phyloP scores from a whole-genome alignment of 2,329 filamentous ascomycete genomes.

The Aspergillus quadricinctus region DNA sequence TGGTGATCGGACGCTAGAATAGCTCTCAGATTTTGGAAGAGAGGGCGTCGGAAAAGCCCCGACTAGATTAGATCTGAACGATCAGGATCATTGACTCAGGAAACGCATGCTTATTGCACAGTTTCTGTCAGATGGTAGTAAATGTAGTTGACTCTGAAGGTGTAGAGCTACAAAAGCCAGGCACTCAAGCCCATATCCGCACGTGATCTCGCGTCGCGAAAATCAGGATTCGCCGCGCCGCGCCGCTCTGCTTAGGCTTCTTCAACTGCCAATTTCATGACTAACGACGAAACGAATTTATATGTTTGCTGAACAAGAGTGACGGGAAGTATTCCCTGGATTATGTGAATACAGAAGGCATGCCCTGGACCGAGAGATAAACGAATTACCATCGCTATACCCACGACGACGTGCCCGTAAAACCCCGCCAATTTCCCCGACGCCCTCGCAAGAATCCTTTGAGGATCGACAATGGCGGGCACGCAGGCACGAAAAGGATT shows the following conservation, averaged over 20 bases:
- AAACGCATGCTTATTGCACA: not conserved
- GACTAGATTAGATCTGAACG: not conserved
- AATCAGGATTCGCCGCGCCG: constrained; percentile 11
- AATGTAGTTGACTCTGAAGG: not conserved
- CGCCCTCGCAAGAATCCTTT: too few species aligned
- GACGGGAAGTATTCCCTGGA: not conserved
- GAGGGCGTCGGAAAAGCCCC: not conserved
- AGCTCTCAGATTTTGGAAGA: not conserved
- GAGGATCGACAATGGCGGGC: constrained; percentile 20
- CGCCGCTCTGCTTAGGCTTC: constrained; percentile 13
- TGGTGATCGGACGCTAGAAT: not conserved
- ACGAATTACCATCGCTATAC: not conserved
- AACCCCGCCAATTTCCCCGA: not conserved
- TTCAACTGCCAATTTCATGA: not conserved
- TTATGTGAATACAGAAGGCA: not conserved
- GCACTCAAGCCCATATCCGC: not conserved
- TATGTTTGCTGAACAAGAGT: not conserved
- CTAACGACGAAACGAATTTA: not conserved
- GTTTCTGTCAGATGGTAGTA: not conserved
- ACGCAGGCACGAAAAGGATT: constrained; percentile 18
- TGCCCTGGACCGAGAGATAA: not conserved
- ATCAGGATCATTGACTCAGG: too few species aligned
- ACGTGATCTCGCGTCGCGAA: constrained; percentile 21
- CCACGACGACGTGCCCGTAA: not conserved
- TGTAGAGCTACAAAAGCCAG: not conserved